Conservation (phyloP, 2,329 filamentous ascomycete genomes). For the Claviceps capensis region DNA sequence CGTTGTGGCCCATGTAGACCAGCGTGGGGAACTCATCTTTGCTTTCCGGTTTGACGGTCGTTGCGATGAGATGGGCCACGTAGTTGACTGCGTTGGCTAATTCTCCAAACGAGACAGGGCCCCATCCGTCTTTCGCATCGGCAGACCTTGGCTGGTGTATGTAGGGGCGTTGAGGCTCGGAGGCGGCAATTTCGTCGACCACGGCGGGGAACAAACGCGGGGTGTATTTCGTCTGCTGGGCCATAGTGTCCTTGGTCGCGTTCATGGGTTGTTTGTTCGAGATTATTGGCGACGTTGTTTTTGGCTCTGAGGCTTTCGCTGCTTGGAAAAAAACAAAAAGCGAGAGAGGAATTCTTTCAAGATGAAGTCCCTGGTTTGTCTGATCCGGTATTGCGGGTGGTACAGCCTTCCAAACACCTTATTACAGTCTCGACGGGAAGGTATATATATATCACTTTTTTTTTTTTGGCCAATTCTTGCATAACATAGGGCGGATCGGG, state of each 20-base stretch:
- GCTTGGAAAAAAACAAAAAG: no score
- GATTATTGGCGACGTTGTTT: not conserved
- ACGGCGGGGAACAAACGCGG: constrained; percentile 10
- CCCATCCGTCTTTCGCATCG: constrained; percentile 14
- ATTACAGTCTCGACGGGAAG: no score
- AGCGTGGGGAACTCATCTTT: constrained; percentile 19
- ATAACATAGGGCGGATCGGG: no score
- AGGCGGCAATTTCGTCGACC: constrained; percentile 12
- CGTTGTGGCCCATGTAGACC: constrained; percentile 18
- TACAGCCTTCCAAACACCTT: no score
- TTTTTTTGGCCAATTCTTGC: no score
- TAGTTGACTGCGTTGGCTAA: constrained; percentile 19
- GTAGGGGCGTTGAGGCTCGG: constrained; percentile 18
- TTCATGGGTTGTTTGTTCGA: not conserved
- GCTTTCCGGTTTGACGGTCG: constrained; percentile 15
- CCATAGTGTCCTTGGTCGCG: not conserved
- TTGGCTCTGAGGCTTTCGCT: no score
- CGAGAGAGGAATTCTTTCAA: no score
- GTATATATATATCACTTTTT: no score
- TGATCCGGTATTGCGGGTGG: no score
- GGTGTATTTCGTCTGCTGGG: not conserved
- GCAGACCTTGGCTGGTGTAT: constrained; percentile 22
- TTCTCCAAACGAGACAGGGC: constrained; percentile 13
- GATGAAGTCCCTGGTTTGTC: no score
- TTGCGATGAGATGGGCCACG: constrained; percentile 17